Base-by-base conservation (phyloP, 106 monocot genomes). In the Dendrobium catenatum region DNA sequence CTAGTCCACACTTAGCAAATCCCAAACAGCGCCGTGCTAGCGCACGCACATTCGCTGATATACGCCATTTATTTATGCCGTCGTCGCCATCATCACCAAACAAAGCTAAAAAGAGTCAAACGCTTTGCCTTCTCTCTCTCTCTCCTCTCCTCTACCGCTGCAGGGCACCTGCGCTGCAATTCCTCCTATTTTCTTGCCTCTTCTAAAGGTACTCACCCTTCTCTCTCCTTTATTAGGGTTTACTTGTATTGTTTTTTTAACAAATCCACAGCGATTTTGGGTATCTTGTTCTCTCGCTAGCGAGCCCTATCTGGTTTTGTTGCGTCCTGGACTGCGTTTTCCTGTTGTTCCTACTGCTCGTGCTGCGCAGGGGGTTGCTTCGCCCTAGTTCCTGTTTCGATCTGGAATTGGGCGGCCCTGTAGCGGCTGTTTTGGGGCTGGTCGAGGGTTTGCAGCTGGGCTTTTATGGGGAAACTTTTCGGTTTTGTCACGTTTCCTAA, bases 41-140 rank as follows among this genome's bases (percentile, higher is more conserved):
- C 9, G 51, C 51, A 51, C 51, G 51, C 51, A 51, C 51, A 11
- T 2, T 9, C 6, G 47, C 51, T 11, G 51, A 51, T 51, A 51
- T 51, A 51, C 51, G 13, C 51, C 10, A 24, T 66, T 24, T 67
- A 68, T 80, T 80, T 27, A 72, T 80, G 19, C 54, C 72, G 49
- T 80, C 72, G 33, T 80, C 68, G 46, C 74, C 81, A 58, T 81
- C 81, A 73, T 6, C 81, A 74, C 20, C 42, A 73, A 31, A 41
- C 41, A 31, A 44, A 44, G 43, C 41, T 10, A 43, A 43, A 81
- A 81, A 59, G 81, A 81, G 75, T 81, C 81, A 81, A 75, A 81
- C 80, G 80, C 80, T 47, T 79, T 64, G 79, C 44, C 59, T 59
- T 42, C 78, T 47, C 42, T 37, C 58, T 54, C 79, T 59, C 64